Percentiles rank a stretch among this genome's conserved stretches.
phyloP scores from a whole-genome alignment of 495 filamentous ascomycete species.

The Letharia lupina region DNA sequence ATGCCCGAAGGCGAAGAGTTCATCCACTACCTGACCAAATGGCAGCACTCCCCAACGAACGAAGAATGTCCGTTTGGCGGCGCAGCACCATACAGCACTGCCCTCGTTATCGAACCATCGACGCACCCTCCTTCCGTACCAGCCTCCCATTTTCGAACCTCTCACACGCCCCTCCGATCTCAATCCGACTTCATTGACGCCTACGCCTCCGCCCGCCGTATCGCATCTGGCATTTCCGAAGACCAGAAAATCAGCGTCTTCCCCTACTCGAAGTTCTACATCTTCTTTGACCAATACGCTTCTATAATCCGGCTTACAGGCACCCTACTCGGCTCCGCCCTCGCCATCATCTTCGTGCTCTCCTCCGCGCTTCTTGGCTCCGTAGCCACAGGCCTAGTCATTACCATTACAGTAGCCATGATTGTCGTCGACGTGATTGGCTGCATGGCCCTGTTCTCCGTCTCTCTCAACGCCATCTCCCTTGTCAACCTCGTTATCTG shows the following conservation, averaged over 20 bases:
- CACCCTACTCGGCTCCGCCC: constrained; percentile 69
- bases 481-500: constrained; percentile 97
- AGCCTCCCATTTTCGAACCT: constrained; percentile 86
- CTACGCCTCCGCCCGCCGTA: constrained; percentile 83
- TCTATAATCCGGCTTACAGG: constrained; percentile 71
- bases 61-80: constrained; percentile 81
- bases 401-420: constrained; percentile 83
- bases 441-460: constrained; percentile 78
- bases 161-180: constrained; percentile 72
- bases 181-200: constrained; percentile 92
- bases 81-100: constrained; percentile 75
- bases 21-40: constrained; percentile 70
- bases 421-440: constrained; percentile 90
- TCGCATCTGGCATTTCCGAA: constrained; percentile 61
- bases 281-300: constrained; percentile 97
- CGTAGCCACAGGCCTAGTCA: constrained; percentile 66
- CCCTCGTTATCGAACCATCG: constrained; percentile 72
- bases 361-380: constrained; percentile 76
- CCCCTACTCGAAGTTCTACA: constrained; percentile 93
- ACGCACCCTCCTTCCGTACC: constrained; percentile 24
- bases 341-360: constrained; percentile 74
- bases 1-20: constrained; percentile 94
- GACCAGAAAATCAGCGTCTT: constrained; percentile 71
- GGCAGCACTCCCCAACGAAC: constrained; percentile 71
- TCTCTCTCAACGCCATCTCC: constrained; percentile 91